phyloP scores from a whole-genome alignment of 2,329 filamentous ascomycete species.

The Scopulariopsis brevicaulis region DNA sequence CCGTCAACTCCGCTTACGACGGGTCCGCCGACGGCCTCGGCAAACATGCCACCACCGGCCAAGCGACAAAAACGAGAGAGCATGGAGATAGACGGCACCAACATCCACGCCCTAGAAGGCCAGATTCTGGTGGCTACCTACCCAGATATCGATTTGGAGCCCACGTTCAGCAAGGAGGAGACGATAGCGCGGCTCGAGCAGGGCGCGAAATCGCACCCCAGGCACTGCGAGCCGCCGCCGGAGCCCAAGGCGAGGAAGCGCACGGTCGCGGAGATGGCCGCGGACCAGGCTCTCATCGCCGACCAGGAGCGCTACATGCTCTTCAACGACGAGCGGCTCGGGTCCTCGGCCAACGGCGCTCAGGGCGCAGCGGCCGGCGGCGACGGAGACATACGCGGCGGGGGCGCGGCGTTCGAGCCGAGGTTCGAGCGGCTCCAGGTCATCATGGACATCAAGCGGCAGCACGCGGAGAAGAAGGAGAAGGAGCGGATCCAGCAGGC shows the following conservation, averaged over 20 bases:
- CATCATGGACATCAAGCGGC: conserved; percentile 70
- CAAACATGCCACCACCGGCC: conserved; percentile 46
- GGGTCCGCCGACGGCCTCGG: conserved; percentile 48
- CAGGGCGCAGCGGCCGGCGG: conserved; percentile 46
- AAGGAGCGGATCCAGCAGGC: conserved; percentile 61
- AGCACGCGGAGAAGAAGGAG: conserved; percentile 66
- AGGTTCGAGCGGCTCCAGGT: conserved; percentile 88
- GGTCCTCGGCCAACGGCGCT: conserved; percentile 44
- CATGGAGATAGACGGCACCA: conserved; percentile 65
- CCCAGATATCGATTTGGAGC: conserved; percentile 65
- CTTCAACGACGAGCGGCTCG: conserved; percentile 73
- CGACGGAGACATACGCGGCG: conserved; percentile 64
- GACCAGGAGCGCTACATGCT: conserved; percentile 90
- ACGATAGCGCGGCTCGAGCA: conserved; percentile 58
- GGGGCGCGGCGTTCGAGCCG: conserved; percentile 65
- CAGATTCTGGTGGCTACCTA: conserved; percentile 64
- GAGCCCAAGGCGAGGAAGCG: conserved; percentile 84
- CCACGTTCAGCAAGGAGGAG: conserved; percentile 57
- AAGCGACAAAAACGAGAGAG: conserved; percentile 60
- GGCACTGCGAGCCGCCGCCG: conserved; percentile 66
- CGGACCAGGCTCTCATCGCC: conserved; percentile 84
- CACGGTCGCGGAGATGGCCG: conserved; percentile 87
- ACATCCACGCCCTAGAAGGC: conserved; percentile 65
- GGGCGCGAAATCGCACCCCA: conserved; percentile 55
- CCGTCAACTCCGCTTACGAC: conserved; percentile 56